Conservation (phyloP, 495 filamentous ascomycete species). For the Podospora conica region DNA sequence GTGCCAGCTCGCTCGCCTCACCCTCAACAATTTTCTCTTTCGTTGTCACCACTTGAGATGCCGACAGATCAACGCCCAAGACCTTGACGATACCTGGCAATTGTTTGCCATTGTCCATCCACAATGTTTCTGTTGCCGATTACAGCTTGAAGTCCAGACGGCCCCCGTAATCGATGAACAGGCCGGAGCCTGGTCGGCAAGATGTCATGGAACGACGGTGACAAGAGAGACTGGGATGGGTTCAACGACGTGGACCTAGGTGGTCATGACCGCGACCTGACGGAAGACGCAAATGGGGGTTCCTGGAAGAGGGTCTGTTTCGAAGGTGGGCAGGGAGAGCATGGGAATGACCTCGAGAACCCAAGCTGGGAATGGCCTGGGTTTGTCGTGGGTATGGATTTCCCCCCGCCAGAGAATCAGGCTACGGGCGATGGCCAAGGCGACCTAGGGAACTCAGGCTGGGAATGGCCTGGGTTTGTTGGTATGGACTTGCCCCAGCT, state of each 20-base stretch:
- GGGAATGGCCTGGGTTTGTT: too few relatives aligned
- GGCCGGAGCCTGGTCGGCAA: not conserved
- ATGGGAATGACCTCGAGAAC: too few relatives aligned
- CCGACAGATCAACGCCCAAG: not conserved
- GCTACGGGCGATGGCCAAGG: too few relatives aligned
- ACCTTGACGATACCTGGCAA: not conserved
- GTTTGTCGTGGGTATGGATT: too few relatives aligned
- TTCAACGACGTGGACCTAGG: not conserved
- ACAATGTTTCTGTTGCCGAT: not conserved
- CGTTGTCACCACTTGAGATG: not conserved
- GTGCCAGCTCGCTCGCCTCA: not conserved
- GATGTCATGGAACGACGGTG: not conserved
- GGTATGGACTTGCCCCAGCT: too few relatives aligned
- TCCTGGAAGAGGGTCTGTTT: not conserved
- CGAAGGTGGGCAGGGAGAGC: not conserved
- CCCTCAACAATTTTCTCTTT: not conserved
- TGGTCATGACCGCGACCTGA: not conserved
- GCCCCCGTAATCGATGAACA: not conserved
- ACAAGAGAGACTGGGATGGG: not conserved
- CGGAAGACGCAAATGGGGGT: not conserved
- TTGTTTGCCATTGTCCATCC: not conserved
- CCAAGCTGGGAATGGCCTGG: too few relatives aligned
- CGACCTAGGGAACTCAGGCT: too few relatives aligned
- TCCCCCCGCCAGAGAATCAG: too few relatives aligned
- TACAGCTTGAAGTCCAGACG: not conserved